These are phyloP conservation scores for Fusarium heterosporum DNA, from an alignment of 2,329 filamentous ascomycete species.

Conservation along the genomic window DNA sequence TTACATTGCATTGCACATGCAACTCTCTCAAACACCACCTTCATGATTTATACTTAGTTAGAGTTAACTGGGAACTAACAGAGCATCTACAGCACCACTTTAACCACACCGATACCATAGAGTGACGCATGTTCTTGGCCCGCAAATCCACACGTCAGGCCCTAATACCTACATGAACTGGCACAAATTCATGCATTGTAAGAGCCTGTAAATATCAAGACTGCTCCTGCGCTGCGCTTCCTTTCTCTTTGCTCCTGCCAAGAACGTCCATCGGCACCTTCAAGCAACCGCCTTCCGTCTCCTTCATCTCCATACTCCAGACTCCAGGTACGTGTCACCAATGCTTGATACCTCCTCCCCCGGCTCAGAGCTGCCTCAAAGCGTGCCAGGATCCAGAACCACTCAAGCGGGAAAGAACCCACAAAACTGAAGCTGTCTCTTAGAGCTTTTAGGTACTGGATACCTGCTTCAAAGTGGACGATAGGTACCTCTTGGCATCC, in stretches of 20 bases:
- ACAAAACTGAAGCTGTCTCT: constrained; percentile 35
- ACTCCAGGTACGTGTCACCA: constrained; percentile 23
- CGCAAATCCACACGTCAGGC: constrained; percentile 47
- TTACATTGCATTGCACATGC: not conserved
- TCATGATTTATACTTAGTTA: constrained; percentile 6
- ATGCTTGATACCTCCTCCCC: constrained; percentile 26
- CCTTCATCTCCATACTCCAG: too few relatives aligned
- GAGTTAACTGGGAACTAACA: constrained; percentile 1
- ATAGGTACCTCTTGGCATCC: constrained; percentile 24
- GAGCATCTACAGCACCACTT: constrained; percentile 32
- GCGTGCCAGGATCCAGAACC: constrained; percentile 28
- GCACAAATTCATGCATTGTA: constrained; percentile 43
- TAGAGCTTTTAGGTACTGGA: constrained; percentile 27
- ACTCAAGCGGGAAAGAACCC: constrained; percentile 33
- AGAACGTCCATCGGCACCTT: constrained; percentile 8
- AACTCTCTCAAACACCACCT: not conserved
- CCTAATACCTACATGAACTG: constrained; percentile 47
- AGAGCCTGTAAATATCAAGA: constrained; percentile 8
- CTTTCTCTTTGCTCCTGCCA: constrained; percentile 12
- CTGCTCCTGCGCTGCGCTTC: not conserved
- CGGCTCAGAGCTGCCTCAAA: constrained; percentile 25
- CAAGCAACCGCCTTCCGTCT: constrained; percentile 22
- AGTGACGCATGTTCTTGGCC: constrained; percentile 44
- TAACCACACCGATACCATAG: constrained; percentile 38
- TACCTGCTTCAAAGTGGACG: constrained; percentile 15